Percentiles rank a stretch among this genome's conserved stretches.
Conservation (phyloP, 768 basidiomycete genomes). For the Calocybe indica region DNA sequence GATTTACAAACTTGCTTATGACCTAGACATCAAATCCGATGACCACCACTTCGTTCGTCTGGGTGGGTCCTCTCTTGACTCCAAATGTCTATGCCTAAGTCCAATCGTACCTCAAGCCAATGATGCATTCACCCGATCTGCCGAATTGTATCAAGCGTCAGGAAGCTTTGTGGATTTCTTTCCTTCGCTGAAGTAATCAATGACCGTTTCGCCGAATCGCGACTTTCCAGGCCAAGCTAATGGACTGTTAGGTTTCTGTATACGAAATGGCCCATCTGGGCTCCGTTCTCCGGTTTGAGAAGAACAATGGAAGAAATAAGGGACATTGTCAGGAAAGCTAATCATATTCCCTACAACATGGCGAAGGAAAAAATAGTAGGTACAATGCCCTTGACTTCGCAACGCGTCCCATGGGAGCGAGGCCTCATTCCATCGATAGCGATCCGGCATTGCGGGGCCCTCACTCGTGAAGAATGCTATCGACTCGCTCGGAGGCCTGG, state of each 20-base stretch:
- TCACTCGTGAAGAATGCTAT: too few species aligned
- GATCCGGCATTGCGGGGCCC: too few species aligned
- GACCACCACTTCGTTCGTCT: slow-evolving; percentile 39
- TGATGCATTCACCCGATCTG: too few species aligned
- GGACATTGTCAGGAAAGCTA: slow-evolving; percentile 39
- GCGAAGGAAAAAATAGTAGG: slow-evolving; percentile 45
- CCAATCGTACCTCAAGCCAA: too few species aligned
- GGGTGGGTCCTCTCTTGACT: slow-evolving; percentile 20
- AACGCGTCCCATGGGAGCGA: neutral
- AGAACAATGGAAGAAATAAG: slow-evolving; percentile 35
- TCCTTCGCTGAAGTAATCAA: slow-evolving; percentile 31
- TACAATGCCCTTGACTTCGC: neutral
- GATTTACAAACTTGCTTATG: slow-evolving; percentile 44
- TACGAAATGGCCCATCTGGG: slow-evolving; percentile 32
- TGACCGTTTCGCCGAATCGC: too few species aligned
- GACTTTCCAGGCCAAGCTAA: too few species aligned
- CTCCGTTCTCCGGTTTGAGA: slow-evolving; percentile 42
- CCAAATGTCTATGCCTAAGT: too few species aligned
- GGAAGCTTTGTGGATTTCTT: slow-evolving; percentile 42
- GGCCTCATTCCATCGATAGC: too few species aligned
- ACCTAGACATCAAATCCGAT: slow-evolving; percentile 34
- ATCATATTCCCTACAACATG: slow-evolving; percentile 43
- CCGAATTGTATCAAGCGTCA: too few species aligned
- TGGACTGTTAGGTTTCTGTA: slow-evolving; percentile 26
- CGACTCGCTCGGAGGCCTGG: slow-evolving; percentile 31